Percentiles rank a stretch among this genome's conserved stretches.
These are phyloP conservation scores for Noccaea caerulescens DNA, from an alignment of 345 rosid genomes.

Conservation along the genomic window DNA sequence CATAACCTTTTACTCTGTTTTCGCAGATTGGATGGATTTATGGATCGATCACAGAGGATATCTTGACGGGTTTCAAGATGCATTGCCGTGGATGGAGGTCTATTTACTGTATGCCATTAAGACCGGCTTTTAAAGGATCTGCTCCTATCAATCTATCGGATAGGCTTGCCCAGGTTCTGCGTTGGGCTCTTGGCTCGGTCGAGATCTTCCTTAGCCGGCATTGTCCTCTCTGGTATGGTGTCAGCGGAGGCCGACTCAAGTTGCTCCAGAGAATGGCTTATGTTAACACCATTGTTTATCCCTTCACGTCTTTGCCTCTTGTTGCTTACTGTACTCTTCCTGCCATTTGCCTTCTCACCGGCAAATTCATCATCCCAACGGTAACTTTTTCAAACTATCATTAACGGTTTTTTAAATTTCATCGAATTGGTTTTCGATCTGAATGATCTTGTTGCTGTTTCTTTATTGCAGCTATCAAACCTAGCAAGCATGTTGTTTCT, in stretches of 20 bases:
- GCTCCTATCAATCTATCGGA: constrained; percentile 98
- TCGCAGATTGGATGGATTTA: constrained; percentile 96
- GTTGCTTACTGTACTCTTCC: constrained; percentile 89
- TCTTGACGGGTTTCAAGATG: constrained; percentile 96
- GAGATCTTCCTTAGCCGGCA: constrained; percentile 97
- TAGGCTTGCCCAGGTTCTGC: constrained; percentile 89
- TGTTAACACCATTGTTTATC: constrained; percentile 91
- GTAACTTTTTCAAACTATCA: constrained; percentile 46
- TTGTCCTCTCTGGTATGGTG: constrained; percentile 97
- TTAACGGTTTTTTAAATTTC: background rate
- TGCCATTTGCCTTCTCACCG: constrained; percentile 95
- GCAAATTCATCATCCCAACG: constrained; percentile 96
- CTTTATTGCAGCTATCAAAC: constrained; percentile 75
- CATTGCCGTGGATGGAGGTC: constrained; percentile 99
- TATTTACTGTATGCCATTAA: constrained; percentile 89
- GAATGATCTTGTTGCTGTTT: background rate
- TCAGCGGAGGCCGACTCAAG: constrained; percentile 93
- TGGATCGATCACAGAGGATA: constrained; percentile 94
- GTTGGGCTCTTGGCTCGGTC: constrained; percentile 98
- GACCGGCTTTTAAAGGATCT: constrained; percentile 98
- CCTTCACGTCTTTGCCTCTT: constrained; percentile 96
- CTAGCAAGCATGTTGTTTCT: constrained; percentile 85
- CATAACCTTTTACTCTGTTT: constrained; percentile 19
- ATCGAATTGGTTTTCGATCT: too few relatives aligned
- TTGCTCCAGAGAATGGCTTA: constrained; percentile 92